phyloP scores from a whole-genome alignment of 2,329 filamentous ascomycete genomes.

The Colletotrichum chrysophilum region DNA sequence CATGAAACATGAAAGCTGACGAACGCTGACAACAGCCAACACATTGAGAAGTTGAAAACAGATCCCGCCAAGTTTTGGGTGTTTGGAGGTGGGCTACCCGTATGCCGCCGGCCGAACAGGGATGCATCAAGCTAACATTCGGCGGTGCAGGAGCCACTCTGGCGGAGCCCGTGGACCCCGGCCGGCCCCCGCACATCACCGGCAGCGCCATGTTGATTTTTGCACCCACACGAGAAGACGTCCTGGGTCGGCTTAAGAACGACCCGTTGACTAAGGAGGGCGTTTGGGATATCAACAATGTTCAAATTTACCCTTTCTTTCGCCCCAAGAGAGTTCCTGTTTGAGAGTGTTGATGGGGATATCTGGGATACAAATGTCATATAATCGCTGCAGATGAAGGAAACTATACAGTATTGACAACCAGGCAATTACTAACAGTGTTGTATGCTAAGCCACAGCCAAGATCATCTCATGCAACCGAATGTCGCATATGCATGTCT shows the following conservation, averaged over 20 bases:
- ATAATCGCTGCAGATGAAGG: background rate
- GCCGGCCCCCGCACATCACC: background rate
- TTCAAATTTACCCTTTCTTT: background rate
- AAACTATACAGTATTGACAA: background rate
- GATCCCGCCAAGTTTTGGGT: background rate
- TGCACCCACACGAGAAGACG: background rate
- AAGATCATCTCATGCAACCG: background rate
- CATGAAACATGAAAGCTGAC: background rate
- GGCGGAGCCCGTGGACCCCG: background rate
- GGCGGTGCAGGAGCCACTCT: background rate
- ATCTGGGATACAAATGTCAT: background rate
- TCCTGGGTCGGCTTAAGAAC: background rate
- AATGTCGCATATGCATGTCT: background rate
- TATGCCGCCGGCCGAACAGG: background rate
- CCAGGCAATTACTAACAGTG: background rate
- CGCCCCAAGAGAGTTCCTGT: background rate
- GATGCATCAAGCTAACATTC: background rate
- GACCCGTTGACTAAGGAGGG: background rate
- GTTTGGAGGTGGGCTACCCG: background rate
- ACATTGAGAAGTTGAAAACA: background rate
- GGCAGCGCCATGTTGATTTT: background rate
- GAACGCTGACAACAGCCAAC: background rate
- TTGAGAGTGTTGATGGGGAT: background rate
- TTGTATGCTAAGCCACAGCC: background rate
- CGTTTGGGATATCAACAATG: background rate